Conservation (phyloP, 495 filamentous ascomycete genomes). For the Pyrenopolyporus hunteri region DNA sequence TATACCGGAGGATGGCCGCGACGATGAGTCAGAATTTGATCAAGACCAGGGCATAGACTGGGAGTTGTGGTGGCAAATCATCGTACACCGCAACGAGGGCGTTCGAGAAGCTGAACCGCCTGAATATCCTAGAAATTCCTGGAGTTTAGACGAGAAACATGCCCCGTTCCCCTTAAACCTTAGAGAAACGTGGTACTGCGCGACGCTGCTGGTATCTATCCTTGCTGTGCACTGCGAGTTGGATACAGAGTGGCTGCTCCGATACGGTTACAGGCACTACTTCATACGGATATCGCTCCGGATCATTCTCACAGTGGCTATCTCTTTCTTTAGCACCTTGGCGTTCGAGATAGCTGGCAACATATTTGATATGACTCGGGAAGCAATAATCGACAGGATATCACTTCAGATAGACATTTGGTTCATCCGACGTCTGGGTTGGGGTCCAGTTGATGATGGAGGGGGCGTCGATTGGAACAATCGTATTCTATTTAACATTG, state of each 20-base stretch:
- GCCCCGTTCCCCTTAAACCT: conserved; percentile 34
- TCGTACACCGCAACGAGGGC: conserved; percentile 22
- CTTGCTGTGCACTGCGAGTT: conserved; percentile 11
- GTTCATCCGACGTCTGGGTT: conserved; percentile 11
- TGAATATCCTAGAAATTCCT: background rate
- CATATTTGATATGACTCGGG: background rate
- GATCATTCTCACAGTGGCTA: conserved; percentile 17
- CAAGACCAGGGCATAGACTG: conserved; percentile 6
- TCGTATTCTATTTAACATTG: background rate
- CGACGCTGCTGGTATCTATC: conserved; percentile 6
- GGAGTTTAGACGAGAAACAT: background rate
- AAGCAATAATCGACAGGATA: background rate
- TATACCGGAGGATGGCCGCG: background rate
- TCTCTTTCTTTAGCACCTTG: conserved; percentile 32
- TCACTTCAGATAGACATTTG: background rate
- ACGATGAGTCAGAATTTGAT: background rate
- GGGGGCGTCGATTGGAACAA: conserved; percentile 4
- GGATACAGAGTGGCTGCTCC: conserved; percentile 20
- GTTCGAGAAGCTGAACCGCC: background rate
- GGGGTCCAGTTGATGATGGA: conserved; percentile 16
- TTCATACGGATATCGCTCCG: conserved; percentile 11
- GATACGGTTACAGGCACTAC: conserved; percentile 13
- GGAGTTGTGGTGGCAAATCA: conserved; percentile 25
- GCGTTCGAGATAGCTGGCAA: conserved; percentile 28
- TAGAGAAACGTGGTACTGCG: conserved; percentile 23